Conservation (phyloP, 2,329 filamentous ascomycete species). For the Blastomyces parvus region DNA sequence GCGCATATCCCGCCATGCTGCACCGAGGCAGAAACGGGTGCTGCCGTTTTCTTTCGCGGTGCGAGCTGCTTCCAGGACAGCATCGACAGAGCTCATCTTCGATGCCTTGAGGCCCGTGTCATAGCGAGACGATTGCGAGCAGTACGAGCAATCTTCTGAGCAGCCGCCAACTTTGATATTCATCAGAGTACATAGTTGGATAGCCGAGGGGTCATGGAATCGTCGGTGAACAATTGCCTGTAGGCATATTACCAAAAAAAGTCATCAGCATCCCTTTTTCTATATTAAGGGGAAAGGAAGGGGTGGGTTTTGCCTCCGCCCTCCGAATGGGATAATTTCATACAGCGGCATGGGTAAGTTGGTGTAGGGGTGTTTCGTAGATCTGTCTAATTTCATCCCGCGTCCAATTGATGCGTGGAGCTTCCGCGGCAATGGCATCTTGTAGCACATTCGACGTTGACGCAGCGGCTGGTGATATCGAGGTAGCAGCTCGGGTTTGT, state of each 20-base stretch:
- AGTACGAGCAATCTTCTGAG: slow-evolving; percentile 88
- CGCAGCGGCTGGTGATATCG: slow-evolving; percentile 17
- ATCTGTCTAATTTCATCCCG: slow-evolving; percentile 70
- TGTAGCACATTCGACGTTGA: slow-evolving; percentile 27
- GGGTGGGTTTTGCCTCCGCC: neutral
- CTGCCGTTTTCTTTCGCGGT: slow-evolving; percentile 73
- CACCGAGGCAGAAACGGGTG: slow-evolving; percentile 91
- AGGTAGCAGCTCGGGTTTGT: slow-evolving; percentile 23
- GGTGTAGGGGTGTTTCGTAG: slow-evolving; percentile 72
- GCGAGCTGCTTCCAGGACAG: slow-evolving; percentile 67
- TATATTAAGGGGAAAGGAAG: no score
- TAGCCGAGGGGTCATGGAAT: slow-evolving; percentile 73
- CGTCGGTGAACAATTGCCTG: slow-evolving; percentile 70
- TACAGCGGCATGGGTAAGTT: slow-evolving; percentile 66
- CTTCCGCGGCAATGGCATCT: slow-evolving; percentile 28
- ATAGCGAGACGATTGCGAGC: slow-evolving; percentile 78
- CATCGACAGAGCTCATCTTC: slow-evolving; percentile 68
- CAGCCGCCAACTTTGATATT: slow-evolving; percentile 95
- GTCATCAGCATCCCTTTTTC: neutral
- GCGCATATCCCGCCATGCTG: slow-evolving; percentile 89
- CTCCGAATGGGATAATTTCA: neutral
- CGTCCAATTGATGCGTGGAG: slow-evolving; percentile 65
- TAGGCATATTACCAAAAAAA: neutral
- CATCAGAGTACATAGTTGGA: slow-evolving; percentile 91
- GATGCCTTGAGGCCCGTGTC: slow-evolving; percentile 67